These are phyloP conservation scores for Euphorbia celastroides DNA, from an alignment of 441 rosid species.

Conservation along the genomic window DNA sequence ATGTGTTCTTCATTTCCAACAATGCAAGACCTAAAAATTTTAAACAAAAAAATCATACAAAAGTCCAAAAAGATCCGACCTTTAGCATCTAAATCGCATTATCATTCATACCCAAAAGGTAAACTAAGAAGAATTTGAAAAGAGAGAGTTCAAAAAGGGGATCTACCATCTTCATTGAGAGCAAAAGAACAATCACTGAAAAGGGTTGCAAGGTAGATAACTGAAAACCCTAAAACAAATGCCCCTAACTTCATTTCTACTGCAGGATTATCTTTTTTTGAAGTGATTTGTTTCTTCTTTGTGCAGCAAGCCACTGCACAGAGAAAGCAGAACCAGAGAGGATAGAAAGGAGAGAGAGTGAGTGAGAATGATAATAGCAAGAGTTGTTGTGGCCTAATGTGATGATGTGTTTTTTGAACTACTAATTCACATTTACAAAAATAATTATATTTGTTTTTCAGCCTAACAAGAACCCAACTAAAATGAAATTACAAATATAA, in stretches of 20 bases:
- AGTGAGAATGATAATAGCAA: slow-evolving; percentile 3
- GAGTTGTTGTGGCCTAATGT: slow-evolving; percentile 9
- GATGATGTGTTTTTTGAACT: slow-evolving; percentile 19
- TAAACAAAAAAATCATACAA: slow-evolving; percentile 1
- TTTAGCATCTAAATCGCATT: neutral
- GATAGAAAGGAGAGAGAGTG: neutral
- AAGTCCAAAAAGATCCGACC: slow-evolving; percentile 17
- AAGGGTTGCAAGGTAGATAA: slow-evolving; percentile 33
- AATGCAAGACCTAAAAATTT: slow-evolving; percentile 51
- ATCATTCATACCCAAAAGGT: neutral
- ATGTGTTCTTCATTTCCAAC: slow-evolving; percentile 59
- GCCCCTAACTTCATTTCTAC: slow-evolving; percentile 28
- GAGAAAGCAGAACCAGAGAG: slow-evolving; percentile 10
- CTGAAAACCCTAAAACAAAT: slow-evolving; percentile 25
- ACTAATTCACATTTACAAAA: slow-evolving; percentile 22
- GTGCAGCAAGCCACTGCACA: slow-evolving; percentile 28
- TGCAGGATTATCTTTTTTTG: slow-evolving; percentile 9
- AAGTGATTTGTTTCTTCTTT: slow-evolving; percentile 13
- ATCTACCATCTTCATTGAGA: slow-evolving; percentile 58
- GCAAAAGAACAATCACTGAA: slow-evolving; percentile 31
- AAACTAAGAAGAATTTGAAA: neutral
- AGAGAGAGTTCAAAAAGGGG: neutral
- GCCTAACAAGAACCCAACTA: no score
- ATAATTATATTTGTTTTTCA: slow-evolving; percentile 22
- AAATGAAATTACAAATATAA: slow-evolving; percentile 25